Base-by-base conservation (phyloP, 2,329 filamentous ascomycete genomes). In the Plenodomus lindquistii region DNA sequence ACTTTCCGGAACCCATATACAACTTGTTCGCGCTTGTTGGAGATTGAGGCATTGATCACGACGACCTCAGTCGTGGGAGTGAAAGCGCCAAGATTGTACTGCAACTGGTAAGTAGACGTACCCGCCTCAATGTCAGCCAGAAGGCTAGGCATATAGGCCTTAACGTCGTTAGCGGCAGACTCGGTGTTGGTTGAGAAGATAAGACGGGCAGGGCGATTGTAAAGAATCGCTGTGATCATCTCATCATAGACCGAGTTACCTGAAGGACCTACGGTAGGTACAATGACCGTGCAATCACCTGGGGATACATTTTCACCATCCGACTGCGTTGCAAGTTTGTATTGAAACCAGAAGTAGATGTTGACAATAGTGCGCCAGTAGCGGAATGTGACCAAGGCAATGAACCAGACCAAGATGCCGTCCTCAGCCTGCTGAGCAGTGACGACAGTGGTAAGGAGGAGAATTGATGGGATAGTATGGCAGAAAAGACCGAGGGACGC, bases 21-120 rank as follows among this genome's bases (percentile, higher is more conserved):
- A 1, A 59, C 39, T 27, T 65, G 61, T 2, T 35, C 35, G 8
- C 63, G 54, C 43, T 66, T 66, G 48, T 62, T 59, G 10, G 56
- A 57, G 9, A 52, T 42, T 0, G 50, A 38, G 4, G 55, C 46
- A 13, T 55, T 52, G 4, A 45, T 22, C 7, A 54, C 44, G 1
- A 34, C 2, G 13, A 62, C 50, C 0, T 54, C 31, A 5, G 55
- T 48, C 0, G 11, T 6, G 1, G 40, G 11, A 4, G 21, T 2
- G 4, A 39, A 11, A 6, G 44, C 22, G 2, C 37, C 17, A 5
- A 62, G 17, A 2, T 17, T 16, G n/a, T 46, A 21, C 18, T 47
- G 36, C 6, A 15, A 20, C 29, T 60, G 59, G 31, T 60, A 62
- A 10, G 41, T 15, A 11, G 50, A 50, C 0, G 1, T 21, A 3